Base-by-base conservation (phyloP, 2,329 filamentous ascomycete species). In the Ophiostoma populinum region DNA sequence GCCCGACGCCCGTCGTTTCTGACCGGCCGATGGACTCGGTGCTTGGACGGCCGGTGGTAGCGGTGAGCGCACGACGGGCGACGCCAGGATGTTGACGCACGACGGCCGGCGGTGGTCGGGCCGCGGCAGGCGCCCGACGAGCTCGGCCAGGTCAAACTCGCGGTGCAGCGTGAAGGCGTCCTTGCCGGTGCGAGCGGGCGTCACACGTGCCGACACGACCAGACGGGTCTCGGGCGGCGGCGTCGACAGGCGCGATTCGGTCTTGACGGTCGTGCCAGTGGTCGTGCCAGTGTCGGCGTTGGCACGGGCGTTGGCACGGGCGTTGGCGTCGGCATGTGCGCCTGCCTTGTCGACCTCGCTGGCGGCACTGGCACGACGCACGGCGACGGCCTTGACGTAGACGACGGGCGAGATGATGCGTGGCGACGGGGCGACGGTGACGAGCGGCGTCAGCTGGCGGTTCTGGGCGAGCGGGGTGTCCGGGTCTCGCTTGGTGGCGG, bases 71-170 rank as follows among this genome's bases (percentile, higher is more conserved):
- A 30, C 15, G 15, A 38, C 20, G 3, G 42, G 40, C 3, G 42
- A 42, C 7, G 34, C 34, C 20, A 44, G 19, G 17, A 41, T 35
- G 22, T 31, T 37, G 33, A 44, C 38, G 16, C 26, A 19, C 13
- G 41, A 37, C 33, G 9, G 38, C n/a, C 13, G 29, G 7, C 35
- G 38, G 31, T 32, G 26, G 25, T 38, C 41, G 10, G 44, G 49
- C 3, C 57, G 51, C 2, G 58, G 57, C n/a, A 67, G 51, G 1
- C 59, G 62, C 8, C 57, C 53, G 29, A 59, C 55, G 9, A 70
- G 49, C 40, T 59, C 53, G 18, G 60, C 53, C 11, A 69, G 65
- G 62, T 6, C 55, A 44, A 7, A 69, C 54, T 11, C 57, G 51
- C 3, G 60, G 62, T 12, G 61, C 55, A 32, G 67, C 55, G 3